Evolutionary conservation across 352 stramenopile genomes (phyloP), one percentile per base, ranked within the genome.

Genomic region (Elongisporangium anandrum): DNA sequence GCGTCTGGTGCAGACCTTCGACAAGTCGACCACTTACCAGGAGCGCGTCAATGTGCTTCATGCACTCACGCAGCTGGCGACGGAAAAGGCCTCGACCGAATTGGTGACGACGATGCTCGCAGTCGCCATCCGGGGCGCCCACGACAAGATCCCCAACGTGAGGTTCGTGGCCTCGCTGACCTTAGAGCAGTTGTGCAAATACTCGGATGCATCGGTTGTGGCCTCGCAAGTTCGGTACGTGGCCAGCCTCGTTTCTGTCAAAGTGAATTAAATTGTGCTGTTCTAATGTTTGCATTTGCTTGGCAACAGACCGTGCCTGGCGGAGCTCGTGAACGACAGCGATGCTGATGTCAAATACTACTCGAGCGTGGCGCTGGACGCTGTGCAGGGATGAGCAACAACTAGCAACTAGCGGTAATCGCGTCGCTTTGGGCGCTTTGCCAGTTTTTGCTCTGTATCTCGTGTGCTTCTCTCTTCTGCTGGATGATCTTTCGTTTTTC

Each of bases 291-390:
- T 55, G 50, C 2, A 48, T 55, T 19, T 57, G 47, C 41, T 41
- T 34, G 4, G 20, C 16, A 0, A 20, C 57, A 90, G 84, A 78
- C 78, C 85, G 53, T 92, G 85, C 63, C 70, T 94, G 54, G 75
- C 77, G 54, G 78, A 90, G 52, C 66, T 94, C 54, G 77, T 84
- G 62, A 88, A 83, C 73, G 85, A 94, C 66, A 73, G 70, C 52
- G 85, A 94, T 67, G 79, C 78, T 51, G 85, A 94, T 68, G 85
- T 94, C 63, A 94, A 94, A 79, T 94, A 89, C 75, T 94, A 88
- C 72, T 86, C 85, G 69, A 87, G 78, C 70, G 71, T 91, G 59
- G 85, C 85, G 54, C 64, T 94, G 64, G 85, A 94, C 64, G 73
- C 77, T 16, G 80, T 91, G 57, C 72, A 88, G 69, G 76, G 73